Evolutionary conservation across 1,139 yeast species (phyloP), one percentile per base, ranked within the genome.

Genomic region (Debaryomyces sp.): DNA sequence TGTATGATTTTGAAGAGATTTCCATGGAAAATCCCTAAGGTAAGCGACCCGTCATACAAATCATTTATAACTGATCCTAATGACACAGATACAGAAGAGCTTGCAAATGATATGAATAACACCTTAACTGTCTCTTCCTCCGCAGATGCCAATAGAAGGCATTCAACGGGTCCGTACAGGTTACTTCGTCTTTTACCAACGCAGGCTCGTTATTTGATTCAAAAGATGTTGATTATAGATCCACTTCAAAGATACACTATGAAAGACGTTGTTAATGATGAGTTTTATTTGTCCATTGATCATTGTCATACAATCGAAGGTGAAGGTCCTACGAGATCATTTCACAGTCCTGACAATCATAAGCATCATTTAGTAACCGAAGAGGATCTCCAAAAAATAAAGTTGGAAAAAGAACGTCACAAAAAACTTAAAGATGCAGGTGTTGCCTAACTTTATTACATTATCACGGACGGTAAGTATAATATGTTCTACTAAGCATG

Each of bases 21-120:
- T 64, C 95, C 95, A 1, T 87, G 95, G 95, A 86, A 86, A 59
- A 75, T 84, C 6, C 92, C 94, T 24, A 80, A 81, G 55, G 66
- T 70, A 29, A 67, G 77, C 15, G 91, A 86, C 59, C 78, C 80
- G 32, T 78, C 84, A 60, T 71, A 67, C 72, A 60, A 79, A 63
- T 64, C 76, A 61, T 67, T 67, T 69, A 71, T 75, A 59, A 66
- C 62, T 6, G 44, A 50, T 30, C 26, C 49, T 2, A 45, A 51
- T 44, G 53, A 50, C 34, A 40, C 50, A 23, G 39, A 48, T 38
- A 41, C 45, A 24, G 49, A 49, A 8, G 24, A 32, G 3, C 39
- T 50, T n/a, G 49, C 50, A n/a, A 52, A 52, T 13, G 43, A 45
- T 26, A 9, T 48, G 17, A 10, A 35, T 13, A 21, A 17, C 15